Evolutionary conservation across 169 alveolate genomes (phyloP), one percentile per base, ranked within the genome.

Genomic region (Cystoisospora suis): DNA sequence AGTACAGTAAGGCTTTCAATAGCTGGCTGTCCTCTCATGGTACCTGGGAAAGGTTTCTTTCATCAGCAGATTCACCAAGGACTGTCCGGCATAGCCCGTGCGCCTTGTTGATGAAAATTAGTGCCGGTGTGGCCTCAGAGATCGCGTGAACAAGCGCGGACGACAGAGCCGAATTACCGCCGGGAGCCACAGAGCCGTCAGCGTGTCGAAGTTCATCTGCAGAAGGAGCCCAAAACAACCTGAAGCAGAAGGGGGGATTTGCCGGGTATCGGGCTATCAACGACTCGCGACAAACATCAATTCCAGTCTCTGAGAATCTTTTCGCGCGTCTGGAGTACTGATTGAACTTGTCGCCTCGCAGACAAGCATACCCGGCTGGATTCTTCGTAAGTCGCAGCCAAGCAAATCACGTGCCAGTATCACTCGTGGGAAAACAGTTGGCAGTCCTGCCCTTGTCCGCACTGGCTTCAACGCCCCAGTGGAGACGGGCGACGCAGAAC

Each of bases 61-160:
- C 59, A 36, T 32, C 29, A 4, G 88, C 44, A 15, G 88, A 27
- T 17, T 56, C 75, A 56, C 75, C 88, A 42, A 47, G 56, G 1
- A 53, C 40, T 7, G 29, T 17, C 49, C 49, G 75, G 0, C 15
- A 34, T 17, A 81, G 88, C 27, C 47, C 70, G 0, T 38, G 36
- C 58, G 56, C 4, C 75, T 46, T 40, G 42, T 46, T 56, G 47
- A 81, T 56, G 47, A 38, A 17, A 53, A 81, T 46, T 29, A 81
- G 5, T 6, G 42, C 58, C 2, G 88, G 88, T 46, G 75, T 59
- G 58, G 75, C 88, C 70, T 29, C 56, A 6, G 75, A 42, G 32
- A 75, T 47, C 75, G 75, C 88, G n/a, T 81, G 77, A 32, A 81
- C 88, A 23, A 81, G 75, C 32, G 88, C 88, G 7, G 88, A 72